Evolutionary conservation across 306 rosid species (phyloP).

Genomic region (Citrullus colocynthis): DNA sequence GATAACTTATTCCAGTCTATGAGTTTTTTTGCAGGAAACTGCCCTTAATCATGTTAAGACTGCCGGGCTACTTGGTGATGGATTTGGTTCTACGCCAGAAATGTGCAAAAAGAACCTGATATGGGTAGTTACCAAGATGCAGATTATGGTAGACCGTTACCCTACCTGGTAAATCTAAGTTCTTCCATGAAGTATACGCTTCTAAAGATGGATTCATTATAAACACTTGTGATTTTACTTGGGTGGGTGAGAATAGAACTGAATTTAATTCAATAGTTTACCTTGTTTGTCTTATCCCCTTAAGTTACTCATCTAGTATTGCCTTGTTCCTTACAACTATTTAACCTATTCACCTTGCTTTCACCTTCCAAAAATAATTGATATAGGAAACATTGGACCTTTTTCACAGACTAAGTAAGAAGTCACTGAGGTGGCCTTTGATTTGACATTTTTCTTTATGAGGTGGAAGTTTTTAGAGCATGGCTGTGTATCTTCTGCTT

Average conservation of each 20-base stretch:
- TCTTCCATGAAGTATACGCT: not conserved
- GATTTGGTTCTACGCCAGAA: constrained; percentile 95
- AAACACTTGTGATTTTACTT: not conserved
- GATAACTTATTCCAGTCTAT: not conserved
- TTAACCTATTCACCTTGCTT: not conserved
- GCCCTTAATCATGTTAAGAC: constrained; percentile 92
- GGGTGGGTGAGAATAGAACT: not conserved
- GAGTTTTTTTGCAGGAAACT: constrained; percentile 56
- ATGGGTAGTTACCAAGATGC: constrained; percentile 97
- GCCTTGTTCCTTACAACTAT: not conserved
- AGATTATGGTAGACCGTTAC: constrained; percentile 88
- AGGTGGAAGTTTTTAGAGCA: not conserved
- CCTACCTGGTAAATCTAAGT: constrained; percentile 71
- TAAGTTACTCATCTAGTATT: not conserved
- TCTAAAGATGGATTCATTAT: not conserved
- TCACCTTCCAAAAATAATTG: not conserved
- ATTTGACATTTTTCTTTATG: not conserved
- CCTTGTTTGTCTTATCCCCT: not conserved
- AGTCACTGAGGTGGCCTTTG: not conserved
- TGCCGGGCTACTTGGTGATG: constrained; percentile 89
- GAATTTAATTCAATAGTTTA: not conserved
- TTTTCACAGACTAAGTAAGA: not conserved
- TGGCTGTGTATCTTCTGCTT: not conserved
- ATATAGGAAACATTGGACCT: not conserved
- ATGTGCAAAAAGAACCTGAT: constrained; percentile 90